Evolutionary conservation across 2,329 filamentous ascomycete genomes (phyloP).

Genomic region (Myriosclerotinia duriaeana): DNA sequence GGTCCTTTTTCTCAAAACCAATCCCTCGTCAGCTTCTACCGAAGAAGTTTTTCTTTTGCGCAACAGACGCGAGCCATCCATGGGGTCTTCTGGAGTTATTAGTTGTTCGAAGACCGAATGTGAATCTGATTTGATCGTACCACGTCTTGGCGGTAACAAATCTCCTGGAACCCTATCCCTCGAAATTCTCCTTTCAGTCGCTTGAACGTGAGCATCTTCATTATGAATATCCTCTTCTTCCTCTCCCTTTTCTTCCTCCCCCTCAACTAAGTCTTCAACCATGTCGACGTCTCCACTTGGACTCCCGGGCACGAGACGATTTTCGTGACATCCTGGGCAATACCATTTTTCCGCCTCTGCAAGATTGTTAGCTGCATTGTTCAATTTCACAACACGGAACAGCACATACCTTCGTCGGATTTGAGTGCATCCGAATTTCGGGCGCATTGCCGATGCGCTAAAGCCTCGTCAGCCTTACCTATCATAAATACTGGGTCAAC

Average conservation of each 20-base stretch:
- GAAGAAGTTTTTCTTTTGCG: conserved; percentile 84
- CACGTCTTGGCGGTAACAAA: conserved; percentile 67
- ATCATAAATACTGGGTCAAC: conserved; percentile 43
- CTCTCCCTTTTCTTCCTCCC: conserved; percentile 1
- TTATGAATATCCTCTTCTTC: conserved; percentile 19
- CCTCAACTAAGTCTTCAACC: conserved; percentile 24
- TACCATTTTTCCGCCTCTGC: conserved; percentile 59
- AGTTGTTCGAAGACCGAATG: conserved; percentile 76
- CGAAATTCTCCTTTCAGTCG: conserved; percentile 52
- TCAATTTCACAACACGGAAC: not conserved
- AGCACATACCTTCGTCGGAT: conserved; percentile 59
- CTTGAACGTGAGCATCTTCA: conserved; percentile 31
- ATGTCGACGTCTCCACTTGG: conserved; percentile 30
- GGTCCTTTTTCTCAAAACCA: conserved; percentile 52
- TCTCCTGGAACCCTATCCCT: conserved; percentile 69
- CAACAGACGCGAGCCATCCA: conserved; percentile 74
- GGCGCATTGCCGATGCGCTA: conserved; percentile 91
- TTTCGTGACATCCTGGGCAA: conserved; percentile 53
- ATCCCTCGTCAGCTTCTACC: conserved; percentile 56
- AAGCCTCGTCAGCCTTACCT: conserved; percentile 46
- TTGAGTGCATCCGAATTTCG: conserved; percentile 65
- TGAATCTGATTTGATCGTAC: conserved; percentile 63
- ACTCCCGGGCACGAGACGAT: conserved; percentile 47
- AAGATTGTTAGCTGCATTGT: conserved; percentile 14
- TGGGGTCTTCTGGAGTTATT: conserved; percentile 68